phyloP scores from a whole-genome alignment of 352 stramenopile genomes.

The Pythium volutum region DNA sequence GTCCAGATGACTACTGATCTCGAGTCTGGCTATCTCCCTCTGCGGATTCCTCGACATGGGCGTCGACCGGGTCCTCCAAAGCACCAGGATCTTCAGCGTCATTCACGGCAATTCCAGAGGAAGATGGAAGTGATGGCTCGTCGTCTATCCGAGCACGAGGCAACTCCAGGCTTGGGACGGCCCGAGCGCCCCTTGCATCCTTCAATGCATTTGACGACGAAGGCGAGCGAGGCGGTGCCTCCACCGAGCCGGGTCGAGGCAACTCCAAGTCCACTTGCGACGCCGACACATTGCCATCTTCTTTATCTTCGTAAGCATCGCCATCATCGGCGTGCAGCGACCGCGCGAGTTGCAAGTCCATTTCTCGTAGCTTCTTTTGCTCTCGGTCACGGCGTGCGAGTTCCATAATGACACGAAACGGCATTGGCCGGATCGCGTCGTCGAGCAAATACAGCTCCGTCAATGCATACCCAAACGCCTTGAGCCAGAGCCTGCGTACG shows the following conservation, averaged over 20 bases:
- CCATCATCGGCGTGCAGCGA: slow-evolving; percentile 22
- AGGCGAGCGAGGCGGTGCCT: not conserved
- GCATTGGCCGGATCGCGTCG: slow-evolving; percentile 40
- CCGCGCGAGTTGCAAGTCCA: slow-evolving; percentile 42
- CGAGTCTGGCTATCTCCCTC: not conserved
- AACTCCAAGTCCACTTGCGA: slow-evolving; percentile 19
- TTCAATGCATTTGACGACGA: not conserved
- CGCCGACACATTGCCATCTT: slow-evolving; percentile 1
- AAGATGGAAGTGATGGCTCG: not conserved
- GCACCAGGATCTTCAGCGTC: not conserved
- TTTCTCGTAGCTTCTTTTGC: slow-evolving; percentile 21
- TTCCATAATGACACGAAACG: slow-evolving; percentile 55
- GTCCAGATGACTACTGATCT: not conserved
- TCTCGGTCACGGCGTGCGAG: slow-evolving; percentile 51
- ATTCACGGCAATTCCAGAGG: not conserved
- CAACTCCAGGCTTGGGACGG: not conserved
- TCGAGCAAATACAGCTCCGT: slow-evolving; percentile 60
- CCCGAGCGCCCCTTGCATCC: not conserved
- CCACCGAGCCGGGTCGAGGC: slow-evolving; percentile 4
- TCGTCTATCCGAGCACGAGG: not conserved
- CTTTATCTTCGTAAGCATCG: not conserved
- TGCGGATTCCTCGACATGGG: not conserved
- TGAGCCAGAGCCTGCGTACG: slow-evolving; percentile 52
- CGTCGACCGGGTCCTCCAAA: not conserved
- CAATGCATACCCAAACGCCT: slow-evolving; percentile 49